Conservation (phyloP, 2,329 filamentous ascomycete genomes). For the Thyridium curvatum region DNA sequence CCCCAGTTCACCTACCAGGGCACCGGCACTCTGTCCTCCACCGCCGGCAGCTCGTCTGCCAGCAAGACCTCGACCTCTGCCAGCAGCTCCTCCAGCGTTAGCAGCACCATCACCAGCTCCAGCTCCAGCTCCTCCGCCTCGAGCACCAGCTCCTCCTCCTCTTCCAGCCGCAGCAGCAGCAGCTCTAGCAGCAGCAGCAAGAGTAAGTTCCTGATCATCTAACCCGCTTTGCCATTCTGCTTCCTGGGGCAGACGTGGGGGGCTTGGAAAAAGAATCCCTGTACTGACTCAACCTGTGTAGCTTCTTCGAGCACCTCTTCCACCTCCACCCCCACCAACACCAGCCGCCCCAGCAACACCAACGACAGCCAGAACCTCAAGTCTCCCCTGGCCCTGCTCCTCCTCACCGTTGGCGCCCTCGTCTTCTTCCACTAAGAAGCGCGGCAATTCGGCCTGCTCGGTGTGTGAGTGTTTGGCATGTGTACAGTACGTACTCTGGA, state of each 20-base stretch:
- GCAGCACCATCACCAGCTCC: slow-evolving; percentile 10
- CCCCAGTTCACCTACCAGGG: slow-evolving; percentile 27
- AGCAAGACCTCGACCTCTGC: slow-evolving; percentile 7
- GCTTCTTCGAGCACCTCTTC: slow-evolving; percentile 4
- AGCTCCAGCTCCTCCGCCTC: slow-evolving; percentile 6
- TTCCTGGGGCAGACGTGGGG: no score
- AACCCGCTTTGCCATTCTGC: no score
- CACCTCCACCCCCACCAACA: slow-evolving; percentile 14
- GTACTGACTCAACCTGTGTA: not conserved
- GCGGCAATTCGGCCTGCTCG: not conserved
- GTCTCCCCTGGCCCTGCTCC: slow-evolving; percentile 32
- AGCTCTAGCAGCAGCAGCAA: slow-evolving; percentile 8
- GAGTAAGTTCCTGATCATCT: slow-evolving; percentile 3
- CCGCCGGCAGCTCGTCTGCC: slow-evolving; percentile 5
- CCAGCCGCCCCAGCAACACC: slow-evolving; percentile 18
- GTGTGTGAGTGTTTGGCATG: not conserved
- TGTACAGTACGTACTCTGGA: not conserved
- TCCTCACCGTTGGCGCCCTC: slow-evolving; percentile 30
- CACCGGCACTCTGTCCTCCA: slow-evolving; percentile 10
- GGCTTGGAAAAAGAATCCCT: no score
- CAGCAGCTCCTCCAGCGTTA: slow-evolving; percentile 9
- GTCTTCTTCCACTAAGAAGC: slow-evolving; percentile 33
- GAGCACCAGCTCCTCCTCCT: slow-evolving; percentile 8
- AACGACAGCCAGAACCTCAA: slow-evolving; percentile 29
- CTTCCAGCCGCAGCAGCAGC: slow-evolving; percentile 14